Conservation (phyloP, 2,329 filamentous ascomycete species). For the Phoma sp. region DNA sequence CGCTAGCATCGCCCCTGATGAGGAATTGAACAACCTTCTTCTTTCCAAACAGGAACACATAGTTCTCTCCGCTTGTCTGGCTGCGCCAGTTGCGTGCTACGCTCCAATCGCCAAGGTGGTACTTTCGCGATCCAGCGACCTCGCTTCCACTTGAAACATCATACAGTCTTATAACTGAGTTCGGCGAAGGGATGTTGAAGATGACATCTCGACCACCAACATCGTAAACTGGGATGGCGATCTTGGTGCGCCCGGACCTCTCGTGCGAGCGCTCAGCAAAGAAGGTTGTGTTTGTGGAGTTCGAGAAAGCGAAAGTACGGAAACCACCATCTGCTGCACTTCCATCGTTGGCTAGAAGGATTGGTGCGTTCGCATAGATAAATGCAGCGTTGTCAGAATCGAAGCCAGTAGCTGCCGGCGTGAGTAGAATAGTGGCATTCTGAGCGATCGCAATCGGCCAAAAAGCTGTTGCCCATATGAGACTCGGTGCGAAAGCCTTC, state of each 20-base stretch:
- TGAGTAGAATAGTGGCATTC: slow-evolving; percentile 27
- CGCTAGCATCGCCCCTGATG: slow-evolving; percentile 15
- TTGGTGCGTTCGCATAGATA: slow-evolving; percentile 27
- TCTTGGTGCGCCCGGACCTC: slow-evolving; percentile 37
- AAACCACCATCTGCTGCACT: slow-evolving; percentile 39
- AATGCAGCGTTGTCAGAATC: slow-evolving; percentile 39
- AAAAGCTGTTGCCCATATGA: slow-evolving; percentile 14
- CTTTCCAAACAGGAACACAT: slow-evolving; percentile 41
- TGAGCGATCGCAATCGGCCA: slow-evolving; percentile 17
- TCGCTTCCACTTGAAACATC: slow-evolving; percentile 24
- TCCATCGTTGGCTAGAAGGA: slow-evolving; percentile 36
- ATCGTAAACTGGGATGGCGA: slow-evolving; percentile 31
- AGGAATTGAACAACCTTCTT: slow-evolving; percentile 38
- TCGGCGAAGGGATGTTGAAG: slow-evolving; percentile 37
- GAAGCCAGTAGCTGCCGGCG: slow-evolving; percentile 31
- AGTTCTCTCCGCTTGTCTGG: slow-evolving; percentile 30
- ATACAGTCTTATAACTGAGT: slow-evolving; percentile 35
- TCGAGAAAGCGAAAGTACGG: slow-evolving; percentile 22
- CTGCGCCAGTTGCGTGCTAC: slow-evolving; percentile 38
- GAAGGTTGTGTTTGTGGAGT: slow-evolving; percentile 13
- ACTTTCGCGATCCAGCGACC: slow-evolving; percentile 30
- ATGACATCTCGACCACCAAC: slow-evolving; percentile 32
- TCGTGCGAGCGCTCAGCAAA: slow-evolving; percentile 25
- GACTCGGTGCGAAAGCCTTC: not conserved
- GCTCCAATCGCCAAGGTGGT: slow-evolving; percentile 39